Percentiles rank a stretch among this genome's conserved stretches.
Conservation (phyloP, 2,329 filamentous ascomycete species). For the Aspergillus costaricaensis region DNA sequence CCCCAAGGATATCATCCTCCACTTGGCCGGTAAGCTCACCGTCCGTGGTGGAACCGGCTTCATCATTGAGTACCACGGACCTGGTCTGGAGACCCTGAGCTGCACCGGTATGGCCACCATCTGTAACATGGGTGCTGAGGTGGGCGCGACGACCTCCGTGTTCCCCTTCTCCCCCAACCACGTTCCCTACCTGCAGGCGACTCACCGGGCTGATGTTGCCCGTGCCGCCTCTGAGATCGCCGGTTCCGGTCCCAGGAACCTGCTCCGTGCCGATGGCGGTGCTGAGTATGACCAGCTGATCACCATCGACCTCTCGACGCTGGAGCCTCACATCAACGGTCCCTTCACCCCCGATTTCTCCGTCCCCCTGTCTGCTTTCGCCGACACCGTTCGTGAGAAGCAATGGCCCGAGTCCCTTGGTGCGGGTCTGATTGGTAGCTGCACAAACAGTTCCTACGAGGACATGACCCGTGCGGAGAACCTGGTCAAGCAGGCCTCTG, state of each 20-base stretch:
- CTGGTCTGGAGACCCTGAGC: conserved; percentile 85
- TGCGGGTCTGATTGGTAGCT: conserved; percentile 93
- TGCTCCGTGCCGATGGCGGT: conserved; percentile 74
- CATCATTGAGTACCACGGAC: conserved; percentile 91
- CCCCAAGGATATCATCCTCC: conserved; percentile 93
- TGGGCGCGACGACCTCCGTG: conserved; percentile 91
- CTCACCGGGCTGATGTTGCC: conserved; percentile 72
- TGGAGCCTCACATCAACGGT: conserved; percentile 96
- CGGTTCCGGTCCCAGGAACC: conserved; percentile 60
- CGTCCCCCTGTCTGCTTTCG: conserved; percentile 87
- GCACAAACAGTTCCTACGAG: conserved; percentile 98
- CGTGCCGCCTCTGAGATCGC: conserved; percentile 65
- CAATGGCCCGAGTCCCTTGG: conserved; percentile 89
- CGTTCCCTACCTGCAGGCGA: conserved; percentile 81
- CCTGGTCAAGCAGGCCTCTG: conserved; percentile 85
- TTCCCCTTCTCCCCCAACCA: conserved; percentile 90
- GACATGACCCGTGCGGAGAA: conserved; percentile 97
- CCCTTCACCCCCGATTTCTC: conserved; percentile 96
- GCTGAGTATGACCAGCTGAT: conserved; percentile 90
- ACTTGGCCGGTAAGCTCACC: conserved; percentile 84
- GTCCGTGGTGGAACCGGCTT: conserved; percentile 92
- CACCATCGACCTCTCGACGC: conserved; percentile 81
- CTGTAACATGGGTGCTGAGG: conserved; percentile 85
- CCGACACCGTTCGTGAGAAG: conserved; percentile 77
- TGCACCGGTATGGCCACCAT: conserved; percentile 92